phyloP scores from a whole-genome alignment of 1,284 basidiomycete genomes.

The Ceratobasidium sp. region DNA sequence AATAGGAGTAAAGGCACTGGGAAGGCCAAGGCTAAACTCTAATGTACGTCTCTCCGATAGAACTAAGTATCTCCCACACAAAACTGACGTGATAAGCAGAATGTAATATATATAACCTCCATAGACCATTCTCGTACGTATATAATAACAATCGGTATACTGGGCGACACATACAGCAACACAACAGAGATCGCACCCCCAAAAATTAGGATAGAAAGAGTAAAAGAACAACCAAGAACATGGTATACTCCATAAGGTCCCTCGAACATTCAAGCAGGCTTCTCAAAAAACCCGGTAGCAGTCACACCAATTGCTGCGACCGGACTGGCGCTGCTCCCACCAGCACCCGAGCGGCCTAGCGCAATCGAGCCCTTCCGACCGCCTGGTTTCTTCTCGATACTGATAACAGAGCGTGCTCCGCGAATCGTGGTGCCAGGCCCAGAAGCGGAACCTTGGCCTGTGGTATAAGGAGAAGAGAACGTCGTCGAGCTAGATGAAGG shows the following conservation, averaged over 20 bases:
- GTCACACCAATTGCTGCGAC: conserved; percentile 79
- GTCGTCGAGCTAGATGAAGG: conserved; percentile 33
- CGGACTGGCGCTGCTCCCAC: conserved; percentile 73
- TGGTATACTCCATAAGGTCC: no score
- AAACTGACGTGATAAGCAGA: neutral
- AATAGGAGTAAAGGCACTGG: conserved; percentile 18
- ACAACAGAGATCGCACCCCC: neutral
- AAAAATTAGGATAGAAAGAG: neutral
- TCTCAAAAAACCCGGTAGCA: conserved; percentile 75
- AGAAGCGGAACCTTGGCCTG: conserved; percentile 56
- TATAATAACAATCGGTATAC: conserved; percentile 37
- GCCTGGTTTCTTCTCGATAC: conserved; percentile 65
- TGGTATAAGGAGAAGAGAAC: conserved; percentile 56
- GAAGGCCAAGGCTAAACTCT: conserved; percentile 21
- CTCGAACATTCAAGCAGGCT: conserved; percentile 1
- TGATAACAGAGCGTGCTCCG: conserved; percentile 70
- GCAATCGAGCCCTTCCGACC: conserved; percentile 71
- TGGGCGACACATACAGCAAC: neutral
- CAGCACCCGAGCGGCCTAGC: conserved; percentile 66
- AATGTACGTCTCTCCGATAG: neutral
- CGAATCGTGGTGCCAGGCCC: conserved; percentile 57
- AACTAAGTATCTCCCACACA: neutral
- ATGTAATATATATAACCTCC: neutral
- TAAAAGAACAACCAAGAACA: neutral
- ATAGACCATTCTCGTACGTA: conserved; percentile 12